A percentile compares a stretch with the other conserved stretches of the same genome.
Conservation (phyloP, 306 rosid species). For the Castanea crenata region DNA sequence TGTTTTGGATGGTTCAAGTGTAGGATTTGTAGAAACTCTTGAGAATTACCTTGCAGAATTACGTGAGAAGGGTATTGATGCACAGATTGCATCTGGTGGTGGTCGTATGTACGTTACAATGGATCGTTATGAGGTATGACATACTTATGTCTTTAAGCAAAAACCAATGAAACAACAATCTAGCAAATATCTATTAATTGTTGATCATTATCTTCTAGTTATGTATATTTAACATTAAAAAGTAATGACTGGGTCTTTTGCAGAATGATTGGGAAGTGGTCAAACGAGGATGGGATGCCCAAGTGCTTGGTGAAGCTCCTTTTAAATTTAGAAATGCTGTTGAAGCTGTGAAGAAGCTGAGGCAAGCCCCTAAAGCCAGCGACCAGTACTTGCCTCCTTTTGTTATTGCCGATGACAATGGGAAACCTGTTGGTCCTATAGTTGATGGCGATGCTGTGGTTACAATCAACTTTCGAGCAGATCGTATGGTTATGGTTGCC, state of each 20-base stretch:
- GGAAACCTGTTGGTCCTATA: constrained; percentile 89
- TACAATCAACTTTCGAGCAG: constrained; percentile 93
- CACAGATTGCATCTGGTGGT: constrained; percentile 91
- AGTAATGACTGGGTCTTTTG: constrained; percentile 4
- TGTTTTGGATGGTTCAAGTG: constrained; percentile 95
- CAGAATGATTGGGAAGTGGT: constrained; percentile 98
- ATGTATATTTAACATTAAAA: neutral
- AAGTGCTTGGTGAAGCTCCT: constrained; percentile 99
- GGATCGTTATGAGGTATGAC: constrained; percentile 91
- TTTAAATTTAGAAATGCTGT: constrained; percentile 63
- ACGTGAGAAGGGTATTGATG: constrained; percentile 84
- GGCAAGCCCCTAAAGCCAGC: constrained; percentile 63
- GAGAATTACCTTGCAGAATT: constrained; percentile 71
- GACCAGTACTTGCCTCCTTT: constrained; percentile 97
- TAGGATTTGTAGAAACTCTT: constrained; percentile 79
- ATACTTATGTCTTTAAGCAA: too few relatives aligned
- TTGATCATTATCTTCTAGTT: neutral
- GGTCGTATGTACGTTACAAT: constrained; percentile 98
- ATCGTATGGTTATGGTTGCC: constrained; percentile 95
- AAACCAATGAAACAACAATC: too few relatives aligned
- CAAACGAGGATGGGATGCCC: constrained; percentile 99
- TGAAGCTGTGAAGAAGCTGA: constrained; percentile 84
- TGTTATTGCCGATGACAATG: constrained; percentile 79
- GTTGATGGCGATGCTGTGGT: constrained; percentile 99
- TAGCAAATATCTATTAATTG: too few relatives aligned